A percentile compares a stretch with the other conserved stretches of the same genome.
phyloP scores from a whole-genome alignment of 2,329 filamentous ascomycete species.

The Grosmannia huntii region DNA sequence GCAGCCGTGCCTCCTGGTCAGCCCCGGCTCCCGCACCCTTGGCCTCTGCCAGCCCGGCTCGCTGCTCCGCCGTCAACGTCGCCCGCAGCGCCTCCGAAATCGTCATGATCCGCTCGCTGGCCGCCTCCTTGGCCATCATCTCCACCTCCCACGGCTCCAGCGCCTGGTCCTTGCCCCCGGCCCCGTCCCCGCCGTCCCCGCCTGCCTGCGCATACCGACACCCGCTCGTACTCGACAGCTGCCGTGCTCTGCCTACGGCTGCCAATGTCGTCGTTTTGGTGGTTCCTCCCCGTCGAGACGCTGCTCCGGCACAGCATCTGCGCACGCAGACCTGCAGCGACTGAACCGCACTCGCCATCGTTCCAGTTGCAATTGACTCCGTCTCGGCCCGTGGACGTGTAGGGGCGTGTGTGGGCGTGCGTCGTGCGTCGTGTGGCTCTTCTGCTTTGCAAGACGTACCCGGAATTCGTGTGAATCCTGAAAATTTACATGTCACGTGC shows the following conservation, averaged over 20 bases:
- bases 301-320: constrained; percentile 17
- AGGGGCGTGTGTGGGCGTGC: neutral
- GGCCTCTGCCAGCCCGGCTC: neutral
- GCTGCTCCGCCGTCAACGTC: neutral
- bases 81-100: constrained; percentile 2
- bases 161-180: constrained; percentile 4
- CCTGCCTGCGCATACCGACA: neutral
- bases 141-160: constrained; percentile 12
- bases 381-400: neutral
- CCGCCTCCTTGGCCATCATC: neutral
- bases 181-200: neutral
- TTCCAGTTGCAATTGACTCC: neutral
- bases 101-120: constrained; percentile 1
- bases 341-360: constrained; percentile 28
- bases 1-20: neutral
- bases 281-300: neutral
- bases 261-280: neutral
- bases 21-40: constrained; percentile 4
- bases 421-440: neutral
- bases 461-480: neutral
- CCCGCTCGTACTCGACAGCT: constrained; percentile 5
- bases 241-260: neutral
- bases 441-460: neutral
- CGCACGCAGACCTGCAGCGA: constrained; percentile 27
- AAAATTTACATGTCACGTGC: neutral